phyloP scores from a whole-genome alignment of 1,139 yeast genomes.

The Saccharomyces hybrid region DNA sequence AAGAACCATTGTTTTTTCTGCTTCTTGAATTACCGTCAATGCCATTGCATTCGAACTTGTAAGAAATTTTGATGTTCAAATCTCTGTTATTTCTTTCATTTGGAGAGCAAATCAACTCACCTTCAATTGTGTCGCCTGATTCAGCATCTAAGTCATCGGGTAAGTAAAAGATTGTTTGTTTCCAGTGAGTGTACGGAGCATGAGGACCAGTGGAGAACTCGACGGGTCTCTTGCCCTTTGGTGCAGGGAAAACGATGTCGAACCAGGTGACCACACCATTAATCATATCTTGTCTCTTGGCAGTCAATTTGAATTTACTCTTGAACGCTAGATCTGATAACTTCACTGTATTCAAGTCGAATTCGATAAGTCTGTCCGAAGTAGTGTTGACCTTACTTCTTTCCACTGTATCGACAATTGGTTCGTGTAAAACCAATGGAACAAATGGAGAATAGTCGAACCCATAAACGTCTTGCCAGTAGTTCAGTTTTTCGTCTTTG shows the following conservation, averaged over 20 bases:
- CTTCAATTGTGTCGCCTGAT: conserved; percentile 67
- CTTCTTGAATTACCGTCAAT: conserved; percentile 46
- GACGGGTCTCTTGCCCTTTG: conserved; percentile 46
- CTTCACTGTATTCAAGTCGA: conserved; percentile 84
- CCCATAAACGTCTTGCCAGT: conserved; percentile 97
- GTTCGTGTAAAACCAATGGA: conserved; percentile 81
- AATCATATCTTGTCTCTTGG: conserved; percentile 70
- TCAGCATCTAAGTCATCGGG: conserved; percentile 73
- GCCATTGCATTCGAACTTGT: conserved; percentile 49
- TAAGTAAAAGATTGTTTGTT: conserved; percentile 91
- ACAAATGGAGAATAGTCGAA: conserved; percentile 77
- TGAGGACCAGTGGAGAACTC: conserved; percentile 77
- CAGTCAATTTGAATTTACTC: conserved; percentile 57
- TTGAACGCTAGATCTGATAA: conserved; percentile 76
- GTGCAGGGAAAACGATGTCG: conserved; percentile 76
- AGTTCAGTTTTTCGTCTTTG: conserved; percentile 85
- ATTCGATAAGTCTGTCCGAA: conserved; percentile 61
- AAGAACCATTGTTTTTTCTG: conserved; percentile 31
- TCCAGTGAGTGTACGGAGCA: conserved; percentile 87
- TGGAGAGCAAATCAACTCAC: conserved; percentile 70
- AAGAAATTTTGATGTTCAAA: conserved; percentile 55
- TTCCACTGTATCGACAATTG: conserved; percentile 89
- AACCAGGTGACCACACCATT: conserved; percentile 95
- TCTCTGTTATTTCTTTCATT: conserved; percentile 77
- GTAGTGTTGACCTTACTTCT: conserved; percentile 69